Evolutionary conservation across 306 rosid species (phyloP).

Genomic region (Corylus avellana): DNA sequence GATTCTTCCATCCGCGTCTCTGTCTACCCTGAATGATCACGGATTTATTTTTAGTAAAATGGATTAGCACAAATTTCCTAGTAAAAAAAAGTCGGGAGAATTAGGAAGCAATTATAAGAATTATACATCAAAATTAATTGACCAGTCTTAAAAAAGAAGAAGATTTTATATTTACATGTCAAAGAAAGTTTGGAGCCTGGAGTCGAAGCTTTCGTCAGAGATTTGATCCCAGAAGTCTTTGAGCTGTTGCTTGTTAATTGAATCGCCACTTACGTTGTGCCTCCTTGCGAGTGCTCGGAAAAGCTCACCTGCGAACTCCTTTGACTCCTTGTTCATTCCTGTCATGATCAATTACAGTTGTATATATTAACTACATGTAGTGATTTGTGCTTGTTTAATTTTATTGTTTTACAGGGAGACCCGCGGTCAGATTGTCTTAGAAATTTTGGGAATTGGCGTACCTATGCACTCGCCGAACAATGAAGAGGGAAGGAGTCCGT

Average conservation of each 20-base stretch:
- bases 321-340: constrained; percentile 66
- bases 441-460: not conserved
- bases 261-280: constrained; percentile 40
- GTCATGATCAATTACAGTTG: not conserved
- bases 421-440: not conserved
- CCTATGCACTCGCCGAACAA: constrained; percentile 66
- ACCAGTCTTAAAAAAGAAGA: not conserved
- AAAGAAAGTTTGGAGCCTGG: constrained; percentile 60
- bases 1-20: constrained; percentile 64
- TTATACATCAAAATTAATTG: not conserved
- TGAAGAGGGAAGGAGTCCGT: constrained; percentile 48
- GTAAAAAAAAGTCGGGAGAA: not conserved
- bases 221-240: constrained; percentile 57
- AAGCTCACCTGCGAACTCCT: constrained; percentile 62
- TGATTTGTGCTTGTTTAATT: not conserved
- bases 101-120: not conserved
- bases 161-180: constrained; percentile 46
- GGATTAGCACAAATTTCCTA: no score
- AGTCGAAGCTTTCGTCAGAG: constrained; percentile 57
- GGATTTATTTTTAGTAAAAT: not conserved
- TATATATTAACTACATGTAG: not conserved
- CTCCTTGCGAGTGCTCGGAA: constrained; percentile 55
- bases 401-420: not conserved
- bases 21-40: constrained; percentile 49
- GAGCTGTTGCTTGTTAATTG: constrained; percentile 45